phyloP scores from a whole-genome alignment of 129 eudicot species.

The Tagetes erecta region DNA sequence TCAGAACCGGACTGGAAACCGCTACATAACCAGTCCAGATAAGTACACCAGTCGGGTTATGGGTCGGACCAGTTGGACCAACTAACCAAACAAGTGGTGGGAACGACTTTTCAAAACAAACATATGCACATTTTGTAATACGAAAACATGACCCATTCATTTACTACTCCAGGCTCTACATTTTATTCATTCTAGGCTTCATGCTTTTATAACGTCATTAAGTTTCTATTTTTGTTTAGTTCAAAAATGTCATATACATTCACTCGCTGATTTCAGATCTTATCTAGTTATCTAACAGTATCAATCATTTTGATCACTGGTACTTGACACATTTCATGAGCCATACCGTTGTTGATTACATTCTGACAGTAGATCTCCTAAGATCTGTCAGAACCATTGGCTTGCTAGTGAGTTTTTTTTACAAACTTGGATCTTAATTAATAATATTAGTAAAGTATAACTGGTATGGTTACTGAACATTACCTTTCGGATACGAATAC shows the following conservation, averaged over 20 bases:
- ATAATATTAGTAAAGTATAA: too few relatives aligned
- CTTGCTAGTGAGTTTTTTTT: background rate
- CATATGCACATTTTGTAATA: too few relatives aligned
- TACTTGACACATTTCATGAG: background rate
- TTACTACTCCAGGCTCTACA: too few relatives aligned
- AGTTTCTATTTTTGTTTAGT: background rate
- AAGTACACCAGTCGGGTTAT: too few relatives aligned
- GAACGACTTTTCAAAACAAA: too few relatives aligned
- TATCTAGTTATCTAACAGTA: background rate
- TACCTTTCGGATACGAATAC: background rate
- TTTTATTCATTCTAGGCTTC: too few relatives aligned
- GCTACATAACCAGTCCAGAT: too few relatives aligned
- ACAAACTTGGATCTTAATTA: background rate
- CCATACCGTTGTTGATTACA: background rate
- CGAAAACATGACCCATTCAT: too few relatives aligned
- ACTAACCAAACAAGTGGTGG: too few relatives aligned
- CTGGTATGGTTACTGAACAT: background rate
- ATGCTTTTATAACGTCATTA: too few relatives aligned
- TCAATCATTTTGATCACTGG: background rate
- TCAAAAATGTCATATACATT: background rate
- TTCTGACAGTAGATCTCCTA: background rate
- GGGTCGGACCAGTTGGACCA: too few relatives aligned
- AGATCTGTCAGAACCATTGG: background rate
- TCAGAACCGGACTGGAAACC: too few relatives aligned
- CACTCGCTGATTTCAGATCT: background rate